Evolutionary conservation across 2,329 filamentous ascomycete species (phyloP).

Genomic region (Ploettnerulaceae sp.): DNA sequence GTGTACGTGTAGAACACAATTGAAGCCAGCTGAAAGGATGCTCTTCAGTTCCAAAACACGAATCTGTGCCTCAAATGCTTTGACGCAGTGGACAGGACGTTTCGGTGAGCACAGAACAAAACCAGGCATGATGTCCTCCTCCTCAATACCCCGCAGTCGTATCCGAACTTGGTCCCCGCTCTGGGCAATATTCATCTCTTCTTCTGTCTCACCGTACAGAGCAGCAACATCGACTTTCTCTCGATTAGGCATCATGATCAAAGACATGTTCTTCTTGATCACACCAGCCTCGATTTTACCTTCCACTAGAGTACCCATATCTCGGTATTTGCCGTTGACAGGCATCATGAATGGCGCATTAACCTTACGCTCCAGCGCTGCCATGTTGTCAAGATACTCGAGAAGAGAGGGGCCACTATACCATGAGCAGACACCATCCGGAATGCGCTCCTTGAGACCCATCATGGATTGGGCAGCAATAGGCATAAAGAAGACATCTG

Average conservation of each 20-base stretch:
- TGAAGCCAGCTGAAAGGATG: conserved; percentile 91
- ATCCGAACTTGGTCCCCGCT: conserved; percentile 94
- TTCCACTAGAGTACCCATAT: conserved; percentile 96
- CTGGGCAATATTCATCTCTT: conserved; percentile 75
- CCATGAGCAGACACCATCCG: conserved; percentile 73
- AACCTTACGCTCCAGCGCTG: conserved; percentile 86
- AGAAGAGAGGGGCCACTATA: conserved; percentile 86
- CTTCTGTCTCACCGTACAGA: conserved; percentile 92
- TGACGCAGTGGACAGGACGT: conserved; percentile 86
- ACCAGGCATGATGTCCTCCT: conserved; percentile 92
- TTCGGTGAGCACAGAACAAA: conserved; percentile 96
- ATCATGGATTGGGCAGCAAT: conserved; percentile 83
- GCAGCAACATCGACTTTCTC: conserved; percentile 76
- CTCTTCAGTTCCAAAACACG: conserved; percentile 90
- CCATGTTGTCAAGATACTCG: conserved; percentile 93
- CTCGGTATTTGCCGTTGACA: conserved; percentile 89
- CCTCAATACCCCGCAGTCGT: conserved; percentile 89
- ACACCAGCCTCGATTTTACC: conserved; percentile 95
- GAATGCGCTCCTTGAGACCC: conserved; percentile 84
- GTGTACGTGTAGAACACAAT: conserved; percentile 96
- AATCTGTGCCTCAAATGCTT: conserved; percentile 91
- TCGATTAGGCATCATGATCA: conserved; percentile 95
- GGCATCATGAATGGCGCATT: conserved; percentile 99
- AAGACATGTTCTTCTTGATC: conserved; percentile 79
- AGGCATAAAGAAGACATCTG: conserved; percentile 91